Percentiles rank a stretch among this genome's conserved stretches.
These are phyloP conservation scores for Lachancea fermentati DNA, from an alignment of 805 yeast genomes.

Conservation along the genomic window DNA sequence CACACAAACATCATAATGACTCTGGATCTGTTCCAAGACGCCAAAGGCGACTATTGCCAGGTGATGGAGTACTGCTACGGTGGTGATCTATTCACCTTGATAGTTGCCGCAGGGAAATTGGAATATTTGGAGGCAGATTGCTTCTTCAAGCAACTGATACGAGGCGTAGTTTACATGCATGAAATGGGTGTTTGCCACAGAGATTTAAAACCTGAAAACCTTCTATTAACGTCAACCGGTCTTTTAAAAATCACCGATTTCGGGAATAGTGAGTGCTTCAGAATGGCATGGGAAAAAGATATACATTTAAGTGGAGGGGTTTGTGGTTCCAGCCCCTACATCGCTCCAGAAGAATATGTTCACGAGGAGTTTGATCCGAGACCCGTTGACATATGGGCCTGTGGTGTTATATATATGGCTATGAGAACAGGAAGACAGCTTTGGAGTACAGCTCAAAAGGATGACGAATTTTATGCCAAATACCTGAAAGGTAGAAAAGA, in stretches of 20 bases:
- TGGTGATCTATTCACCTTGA: slow-evolving; percentile 71
- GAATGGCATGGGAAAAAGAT: slow-evolving; percentile 76
- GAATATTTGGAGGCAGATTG: slow-evolving; percentile 86
- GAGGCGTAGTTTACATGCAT: slow-evolving; percentile 87
- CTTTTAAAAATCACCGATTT: slow-evolving; percentile 79
- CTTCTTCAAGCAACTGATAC: slow-evolving; percentile 75
- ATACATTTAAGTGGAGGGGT: slow-evolving; percentile 69
- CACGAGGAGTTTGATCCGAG: slow-evolving; percentile 71
- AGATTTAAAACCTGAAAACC: slow-evolving; percentile 92
- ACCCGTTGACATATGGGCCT: slow-evolving; percentile 84
- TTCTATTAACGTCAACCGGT: slow-evolving; percentile 69
- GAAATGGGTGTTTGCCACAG: slow-evolving; percentile 87
- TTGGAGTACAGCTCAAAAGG: slow-evolving; percentile 78
- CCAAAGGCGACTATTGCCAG: slow-evolving; percentile 76
- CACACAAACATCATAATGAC: slow-evolving; percentile 76
- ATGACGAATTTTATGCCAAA: slow-evolving; percentile 73
- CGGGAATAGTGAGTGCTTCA: slow-evolving; percentile 78
- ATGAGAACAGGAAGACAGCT: slow-evolving; percentile 92
- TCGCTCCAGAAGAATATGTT: slow-evolving; percentile 80
- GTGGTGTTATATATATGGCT: slow-evolving; percentile 90
- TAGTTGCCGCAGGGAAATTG: slow-evolving; percentile 69
- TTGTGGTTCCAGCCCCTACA: slow-evolving; percentile 84
- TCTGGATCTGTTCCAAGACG: slow-evolving; percentile 70
- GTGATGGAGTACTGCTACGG: slow-evolving; percentile 84
- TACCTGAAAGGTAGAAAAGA: slow-evolving; percentile 76